Conservation (phyloP, 2,329 filamentous ascomycete genomes). For the Cephalotrichum gorgonifer region DNA sequence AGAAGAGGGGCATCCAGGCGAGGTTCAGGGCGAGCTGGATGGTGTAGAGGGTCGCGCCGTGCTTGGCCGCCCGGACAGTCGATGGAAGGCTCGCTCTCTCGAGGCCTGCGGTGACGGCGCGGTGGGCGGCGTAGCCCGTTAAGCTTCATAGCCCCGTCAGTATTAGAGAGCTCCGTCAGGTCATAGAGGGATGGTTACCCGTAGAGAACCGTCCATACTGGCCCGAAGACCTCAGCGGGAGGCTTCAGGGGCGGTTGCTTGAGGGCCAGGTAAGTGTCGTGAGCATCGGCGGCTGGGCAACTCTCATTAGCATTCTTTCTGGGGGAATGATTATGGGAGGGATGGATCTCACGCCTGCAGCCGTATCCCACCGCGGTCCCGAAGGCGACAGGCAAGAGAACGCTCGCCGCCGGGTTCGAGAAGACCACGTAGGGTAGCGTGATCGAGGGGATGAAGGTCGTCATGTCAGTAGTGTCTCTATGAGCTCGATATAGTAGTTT, state of each 20-base stretch:
- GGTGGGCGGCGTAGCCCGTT: slow-evolving; percentile 86
- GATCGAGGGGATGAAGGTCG: slow-evolving; percentile 66
- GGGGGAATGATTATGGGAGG: not conserved
- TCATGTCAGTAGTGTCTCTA: slow-evolving; percentile 44
- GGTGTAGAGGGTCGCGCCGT: slow-evolving; percentile 72
- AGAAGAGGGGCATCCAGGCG: slow-evolving; percentile 89
- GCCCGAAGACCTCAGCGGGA: slow-evolving; percentile 51
- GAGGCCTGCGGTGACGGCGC: slow-evolving; percentile 56
- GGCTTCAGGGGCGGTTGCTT: slow-evolving; percentile 58
- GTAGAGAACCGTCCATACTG: slow-evolving; percentile 58
- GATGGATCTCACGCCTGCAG: slow-evolving; percentile 44
- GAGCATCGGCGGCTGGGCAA: slow-evolving; percentile 40
- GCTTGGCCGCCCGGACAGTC: slow-evolving; percentile 48
- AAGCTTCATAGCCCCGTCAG: slow-evolving; percentile 23
- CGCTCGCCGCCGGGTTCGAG: slow-evolving; percentile 58
- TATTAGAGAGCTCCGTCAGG: not conserved
- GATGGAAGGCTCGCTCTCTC: slow-evolving; percentile 41
- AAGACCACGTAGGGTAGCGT: slow-evolving; percentile 66
- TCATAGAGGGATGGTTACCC: slow-evolving; percentile 23
- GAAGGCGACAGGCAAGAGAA: slow-evolving; percentile 64
- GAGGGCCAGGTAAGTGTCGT: slow-evolving; percentile 52
- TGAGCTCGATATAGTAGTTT: not conserved
- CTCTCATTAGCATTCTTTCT: not conserved
- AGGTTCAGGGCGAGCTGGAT: slow-evolving; percentile 79
- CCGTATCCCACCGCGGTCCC: slow-evolving; percentile 66